Base-by-base conservation (phyloP, 2,329 filamentous ascomycete genomes). In the Drechslerella coelobrocha region DNA sequence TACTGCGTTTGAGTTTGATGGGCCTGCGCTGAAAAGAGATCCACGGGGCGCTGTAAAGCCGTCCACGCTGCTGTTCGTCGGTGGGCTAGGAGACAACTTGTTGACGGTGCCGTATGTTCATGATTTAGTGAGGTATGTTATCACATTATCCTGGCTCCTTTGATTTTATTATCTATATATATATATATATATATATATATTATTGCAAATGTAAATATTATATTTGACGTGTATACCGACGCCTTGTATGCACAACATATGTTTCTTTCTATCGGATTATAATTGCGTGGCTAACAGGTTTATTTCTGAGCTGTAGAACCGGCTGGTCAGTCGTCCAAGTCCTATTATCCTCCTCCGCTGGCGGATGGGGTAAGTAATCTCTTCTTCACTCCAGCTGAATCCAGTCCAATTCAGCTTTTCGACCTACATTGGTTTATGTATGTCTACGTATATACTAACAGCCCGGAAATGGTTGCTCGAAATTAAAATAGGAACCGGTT, bases 21-120 rank as follows among this genome's bases (percentile, higher is more conserved):
- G 82, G 2, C 24, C 75, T 12, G 65, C 76, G 0, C 78, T 12
- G 29, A 12, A n/a, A 24, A 71, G 55, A 48, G 53, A 31, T 48
- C 72, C 52, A 0, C 78, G 79, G 0, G 17, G 48, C 6, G 41
- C 43, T 47, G 57, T 19, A n/a, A 71, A 71, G 45, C 59, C 54
- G 53, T 21, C 54, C 39, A 71, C 66, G 41, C 78, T 91, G 62
- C 78, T 91, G 72, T 89, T 88, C 79, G 82, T 91, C 72, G 88
- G 87, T 72, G 89, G 89, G 41, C 83, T 92, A 12, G 83, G 83
- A 47, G 89, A 91, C 78, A 88, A 88, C 2, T 85, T 88, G 65
- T 84, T 89, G 73, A 87, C 86, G 0, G 83, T 89, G 7, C 80
- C 82, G 1, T 90, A 89, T 71, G 48, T 71, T 5, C 19, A 52